Percentiles rank a stretch among this genome's conserved stretches.
phyloP scores from a whole-genome alignment of 495 filamentous ascomycete species.

The Acidiella bohemica region DNA sequence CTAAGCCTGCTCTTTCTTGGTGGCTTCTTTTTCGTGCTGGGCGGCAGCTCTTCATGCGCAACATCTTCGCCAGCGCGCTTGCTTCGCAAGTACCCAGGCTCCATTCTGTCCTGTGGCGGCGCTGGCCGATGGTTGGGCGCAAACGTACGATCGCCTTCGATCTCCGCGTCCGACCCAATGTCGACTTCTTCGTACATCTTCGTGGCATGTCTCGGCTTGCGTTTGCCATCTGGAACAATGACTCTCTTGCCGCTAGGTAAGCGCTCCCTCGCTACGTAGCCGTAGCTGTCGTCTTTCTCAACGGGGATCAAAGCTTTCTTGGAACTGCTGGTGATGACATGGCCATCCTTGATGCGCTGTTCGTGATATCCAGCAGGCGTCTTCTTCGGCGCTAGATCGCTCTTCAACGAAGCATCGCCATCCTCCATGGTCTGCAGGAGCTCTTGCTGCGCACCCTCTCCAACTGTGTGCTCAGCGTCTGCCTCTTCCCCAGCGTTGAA shows the following conservation, averaged over 20 bases:
- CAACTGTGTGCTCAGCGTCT: conserved; percentile 11
- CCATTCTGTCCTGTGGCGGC: conserved; percentile 1
- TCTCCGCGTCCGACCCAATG: conserved; percentile 9
- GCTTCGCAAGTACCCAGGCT: conserved; percentile 12
- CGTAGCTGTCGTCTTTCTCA: conserved; percentile 20
- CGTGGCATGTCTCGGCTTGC: neutral
- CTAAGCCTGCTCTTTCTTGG: too few relatives aligned
- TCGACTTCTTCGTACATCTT: conserved; percentile 15
- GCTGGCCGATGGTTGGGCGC: neutral
- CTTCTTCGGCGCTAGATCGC: conserved; percentile 16
- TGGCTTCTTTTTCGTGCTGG: neutral
- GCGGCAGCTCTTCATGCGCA: conserved; percentile 9
- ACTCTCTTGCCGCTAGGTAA: conserved; percentile 5
- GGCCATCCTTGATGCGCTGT: conserved; percentile 5
- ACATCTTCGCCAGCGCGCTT: conserved; percentile 4
- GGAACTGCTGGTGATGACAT: conserved; percentile 6
- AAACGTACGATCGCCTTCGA: neutral
- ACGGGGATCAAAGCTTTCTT: conserved; percentile 18
- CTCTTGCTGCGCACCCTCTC: conserved; percentile 8
- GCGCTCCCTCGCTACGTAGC: conserved; percentile 1
- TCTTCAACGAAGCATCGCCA: conserved; percentile 6
- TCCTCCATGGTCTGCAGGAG: neutral
- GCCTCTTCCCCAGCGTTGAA: conserved; percentile 12
- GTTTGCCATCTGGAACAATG: neutral
- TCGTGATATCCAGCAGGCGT: conserved; percentile 6